phyloP scores from a whole-genome alignment of 176 grass and related monocot genomes.

The Carex scoparia region DNA sequence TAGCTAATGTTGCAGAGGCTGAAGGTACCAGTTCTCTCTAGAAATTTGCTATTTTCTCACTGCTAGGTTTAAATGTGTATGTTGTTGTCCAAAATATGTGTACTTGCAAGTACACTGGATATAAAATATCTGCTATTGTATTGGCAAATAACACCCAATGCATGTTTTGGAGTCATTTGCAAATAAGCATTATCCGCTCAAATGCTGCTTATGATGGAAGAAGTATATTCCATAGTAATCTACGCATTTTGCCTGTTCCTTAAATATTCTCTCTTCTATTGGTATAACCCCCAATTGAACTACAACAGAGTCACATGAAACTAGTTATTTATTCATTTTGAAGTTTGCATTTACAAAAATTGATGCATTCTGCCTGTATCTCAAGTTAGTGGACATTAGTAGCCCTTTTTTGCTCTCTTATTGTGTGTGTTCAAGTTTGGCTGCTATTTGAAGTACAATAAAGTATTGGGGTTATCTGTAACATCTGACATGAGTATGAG shows the following conservation, averaged over 20 bases:
- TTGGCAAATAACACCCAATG: not conserved
- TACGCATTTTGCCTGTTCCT: not conserved
- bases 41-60: not conserved
- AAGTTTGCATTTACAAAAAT: not conserved
- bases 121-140: not conserved
- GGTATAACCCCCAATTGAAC: not conserved
- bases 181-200: not conserved
- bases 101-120: not conserved
- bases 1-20: constrained; percentile 71
- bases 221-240: not conserved
- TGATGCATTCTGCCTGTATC: not conserved
- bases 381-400: not conserved
- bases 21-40: constrained; percentile 43
- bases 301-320: not conserved
- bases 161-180: not conserved
- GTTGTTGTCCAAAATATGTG: not conserved
- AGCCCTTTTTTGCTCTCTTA: not conserved
- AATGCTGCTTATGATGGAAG: not conserved
- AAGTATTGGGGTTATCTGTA: not conserved
- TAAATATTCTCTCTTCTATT: not conserved
- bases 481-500: not conserved
- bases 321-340: not conserved
- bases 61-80: not conserved
- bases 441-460: not conserved
- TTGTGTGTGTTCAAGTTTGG: not conserved